Conservation (phyloP, 2,329 filamentous ascomycete species). For the Sporothrix mexicana region DNA sequence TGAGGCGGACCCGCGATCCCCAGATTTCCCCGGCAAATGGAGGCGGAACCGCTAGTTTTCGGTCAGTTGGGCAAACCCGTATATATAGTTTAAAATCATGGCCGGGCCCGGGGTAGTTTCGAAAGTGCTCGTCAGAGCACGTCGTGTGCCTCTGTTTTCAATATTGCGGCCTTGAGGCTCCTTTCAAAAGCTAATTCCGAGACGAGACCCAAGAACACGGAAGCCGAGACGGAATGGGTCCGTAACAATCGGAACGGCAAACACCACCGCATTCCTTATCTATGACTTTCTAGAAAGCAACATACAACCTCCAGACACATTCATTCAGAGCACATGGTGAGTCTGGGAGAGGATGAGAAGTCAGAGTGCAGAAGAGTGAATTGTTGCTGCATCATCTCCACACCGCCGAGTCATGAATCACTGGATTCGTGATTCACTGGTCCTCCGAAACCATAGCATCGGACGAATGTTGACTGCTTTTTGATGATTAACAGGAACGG, state of each 20-base stretch:
- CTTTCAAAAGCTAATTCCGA: too few species aligned
- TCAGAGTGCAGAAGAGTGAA: neutral
- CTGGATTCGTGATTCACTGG: neutral
- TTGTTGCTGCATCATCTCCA: neutral
- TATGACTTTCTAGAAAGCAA: neutral
- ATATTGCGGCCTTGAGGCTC: neutral
- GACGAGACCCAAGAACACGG: neutral
- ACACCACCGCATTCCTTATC: neutral
- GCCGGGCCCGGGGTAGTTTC: neutral
- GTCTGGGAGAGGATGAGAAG: neutral
- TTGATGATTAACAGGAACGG: neutral
- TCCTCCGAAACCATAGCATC: neutral
- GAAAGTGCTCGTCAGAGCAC: conserved; percentile 3
- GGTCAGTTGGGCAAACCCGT: neutral
- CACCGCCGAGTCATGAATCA: neutral
- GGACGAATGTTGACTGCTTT: neutral
- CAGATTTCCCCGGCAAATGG: conserved; percentile 15
- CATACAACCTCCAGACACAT: neutral
- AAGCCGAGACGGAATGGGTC: neutral
- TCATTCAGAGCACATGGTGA: neutral
- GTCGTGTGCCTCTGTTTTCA: neutral
- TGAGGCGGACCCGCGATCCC: conserved; percentile 22
- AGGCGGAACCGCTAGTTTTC: conserved; percentile 22
- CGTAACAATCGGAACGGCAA: neutral
- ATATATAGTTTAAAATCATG: conserved; percentile 14